Percentiles rank a stretch among this genome's conserved stretches.
Conservation (phyloP, 805 yeast species). For the Candida krabiensis region DNA sequence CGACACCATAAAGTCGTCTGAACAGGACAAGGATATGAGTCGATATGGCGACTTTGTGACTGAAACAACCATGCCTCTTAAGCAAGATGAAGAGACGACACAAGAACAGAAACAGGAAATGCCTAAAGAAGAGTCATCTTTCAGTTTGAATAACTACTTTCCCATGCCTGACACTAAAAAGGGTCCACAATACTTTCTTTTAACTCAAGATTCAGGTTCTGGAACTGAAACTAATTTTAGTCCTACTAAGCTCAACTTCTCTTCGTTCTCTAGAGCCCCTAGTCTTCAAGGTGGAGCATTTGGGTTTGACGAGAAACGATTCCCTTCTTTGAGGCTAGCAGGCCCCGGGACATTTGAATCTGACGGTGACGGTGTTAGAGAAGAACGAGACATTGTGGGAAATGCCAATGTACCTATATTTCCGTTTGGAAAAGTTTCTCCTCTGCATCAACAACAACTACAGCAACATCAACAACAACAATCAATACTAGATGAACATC, state of each 20-base stretch:
- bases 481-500: background rate
- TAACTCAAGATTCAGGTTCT: constrained; percentile 8
- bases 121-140: too few relatives aligned
- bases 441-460: too few relatives aligned
- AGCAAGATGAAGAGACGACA: background rate
- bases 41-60: too few relatives aligned
- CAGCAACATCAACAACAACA: too few relatives aligned
- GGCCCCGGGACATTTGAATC: background rate
- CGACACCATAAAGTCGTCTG: background rate
- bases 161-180: constrained; percentile 12
- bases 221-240: constrained; percentile 8
- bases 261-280: constrained; percentile 10
- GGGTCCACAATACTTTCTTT: constrained; percentile 7
- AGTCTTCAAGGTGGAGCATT: constrained; percentile 7
- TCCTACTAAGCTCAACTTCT: constrained; percentile 11
- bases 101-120: too few relatives aligned
- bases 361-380: background rate
- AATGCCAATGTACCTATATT: background rate
- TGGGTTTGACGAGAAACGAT: constrained; percentile 1
- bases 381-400: background rate
- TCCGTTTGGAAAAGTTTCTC: background rate
- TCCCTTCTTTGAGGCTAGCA: background rate
- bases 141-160: constrained; percentile 6
- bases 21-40: background rate
- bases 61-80: background rate